Conservation (phyloP, 257 asterid genomes). For the Dorcoceras hygrometricum region DNA sequence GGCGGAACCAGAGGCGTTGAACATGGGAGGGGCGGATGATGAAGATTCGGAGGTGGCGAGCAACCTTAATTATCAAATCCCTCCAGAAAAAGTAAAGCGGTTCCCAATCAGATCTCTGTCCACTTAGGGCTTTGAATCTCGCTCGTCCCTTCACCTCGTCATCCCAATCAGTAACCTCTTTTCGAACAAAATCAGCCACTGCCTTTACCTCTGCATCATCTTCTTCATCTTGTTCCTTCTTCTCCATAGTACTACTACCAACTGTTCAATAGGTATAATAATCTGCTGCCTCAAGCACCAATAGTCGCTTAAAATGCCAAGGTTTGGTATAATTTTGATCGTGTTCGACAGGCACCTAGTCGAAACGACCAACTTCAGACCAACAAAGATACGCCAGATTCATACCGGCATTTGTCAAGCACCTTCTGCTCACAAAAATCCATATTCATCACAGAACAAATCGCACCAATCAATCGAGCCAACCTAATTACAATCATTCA, state of each 20-base stretch:
- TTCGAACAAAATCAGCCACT: constrained; percentile 43
- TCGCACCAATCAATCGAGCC: too few relatives aligned
- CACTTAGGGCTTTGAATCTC: constrained; percentile 75
- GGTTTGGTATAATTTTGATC: too few relatives aligned
- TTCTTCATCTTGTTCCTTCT: neutral
- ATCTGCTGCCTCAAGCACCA: neutral
- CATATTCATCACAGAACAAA: neutral
- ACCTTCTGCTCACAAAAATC: too few relatives aligned
- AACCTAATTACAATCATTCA: too few relatives aligned
- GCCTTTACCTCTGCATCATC: constrained; percentile 31
- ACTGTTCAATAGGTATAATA: neutral
- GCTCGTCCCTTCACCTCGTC: constrained; percentile 50
- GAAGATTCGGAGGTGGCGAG: constrained; percentile 56
- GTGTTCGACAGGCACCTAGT: too few relatives aligned
- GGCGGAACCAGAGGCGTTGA: constrained; percentile 56
- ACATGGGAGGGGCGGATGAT: constrained; percentile 59
- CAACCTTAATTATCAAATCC: constrained; percentile 60
- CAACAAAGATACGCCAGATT: too few relatives aligned
- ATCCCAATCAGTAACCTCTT: constrained; percentile 68
- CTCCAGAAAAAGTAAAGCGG: constrained; percentile 73
- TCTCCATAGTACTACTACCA: constrained; percentile 7
- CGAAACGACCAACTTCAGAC: too few relatives aligned
- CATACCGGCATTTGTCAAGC: too few relatives aligned
- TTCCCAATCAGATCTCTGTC: constrained; percentile 86
- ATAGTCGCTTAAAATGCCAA: neutral